Evolutionary conservation across 2,329 filamentous ascomycete species (phyloP).

Genomic region (Talaromyces sp.): DNA sequence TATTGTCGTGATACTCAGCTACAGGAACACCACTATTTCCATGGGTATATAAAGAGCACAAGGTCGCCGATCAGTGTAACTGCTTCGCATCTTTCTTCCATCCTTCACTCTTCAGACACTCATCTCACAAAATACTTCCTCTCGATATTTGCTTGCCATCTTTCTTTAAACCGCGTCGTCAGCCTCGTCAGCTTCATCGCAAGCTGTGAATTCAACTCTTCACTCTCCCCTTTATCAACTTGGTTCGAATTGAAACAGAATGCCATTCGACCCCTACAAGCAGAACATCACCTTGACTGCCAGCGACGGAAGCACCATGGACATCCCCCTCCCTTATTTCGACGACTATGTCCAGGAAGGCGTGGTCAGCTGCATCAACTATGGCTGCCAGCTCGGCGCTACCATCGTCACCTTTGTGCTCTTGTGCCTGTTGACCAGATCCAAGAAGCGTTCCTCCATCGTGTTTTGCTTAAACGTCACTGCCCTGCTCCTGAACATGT

Average conservation of each 20-base stretch:
- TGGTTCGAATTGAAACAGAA: not conserved
- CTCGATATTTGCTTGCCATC: not conserved
- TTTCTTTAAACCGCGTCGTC: not conserved
- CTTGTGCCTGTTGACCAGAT: constrained; percentile 64
- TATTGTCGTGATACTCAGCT: constrained; percentile 1
- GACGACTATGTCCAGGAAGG: constrained; percentile 48
- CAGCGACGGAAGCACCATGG: constrained; percentile 44
- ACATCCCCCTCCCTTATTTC: constrained; percentile 43
- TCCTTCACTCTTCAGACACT: not conserved
- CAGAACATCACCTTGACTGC: constrained; percentile 51
- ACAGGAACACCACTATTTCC: not conserved
- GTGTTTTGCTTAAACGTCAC: constrained; percentile 65
- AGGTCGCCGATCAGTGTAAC: not conserved
- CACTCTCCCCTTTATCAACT: not conserved
- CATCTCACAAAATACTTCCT: not conserved
- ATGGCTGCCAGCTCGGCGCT: constrained; percentile 67
- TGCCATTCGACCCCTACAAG: constrained; percentile 50
- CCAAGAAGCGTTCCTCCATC: constrained; percentile 60
- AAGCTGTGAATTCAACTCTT: too few species aligned
- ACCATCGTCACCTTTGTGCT: constrained; percentile 63
- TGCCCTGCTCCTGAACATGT: constrained; percentile 59
- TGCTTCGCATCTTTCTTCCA: not conserved
- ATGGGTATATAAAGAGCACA: constrained; percentile 1
- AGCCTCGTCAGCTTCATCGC: not conserved
- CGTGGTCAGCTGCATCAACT: constrained; percentile 58